Percentiles rank a stretch among this genome's conserved stretches.
Conservation (phyloP, 352 stramenopile genomes). For the Globisporangium cederbergense region DNA sequence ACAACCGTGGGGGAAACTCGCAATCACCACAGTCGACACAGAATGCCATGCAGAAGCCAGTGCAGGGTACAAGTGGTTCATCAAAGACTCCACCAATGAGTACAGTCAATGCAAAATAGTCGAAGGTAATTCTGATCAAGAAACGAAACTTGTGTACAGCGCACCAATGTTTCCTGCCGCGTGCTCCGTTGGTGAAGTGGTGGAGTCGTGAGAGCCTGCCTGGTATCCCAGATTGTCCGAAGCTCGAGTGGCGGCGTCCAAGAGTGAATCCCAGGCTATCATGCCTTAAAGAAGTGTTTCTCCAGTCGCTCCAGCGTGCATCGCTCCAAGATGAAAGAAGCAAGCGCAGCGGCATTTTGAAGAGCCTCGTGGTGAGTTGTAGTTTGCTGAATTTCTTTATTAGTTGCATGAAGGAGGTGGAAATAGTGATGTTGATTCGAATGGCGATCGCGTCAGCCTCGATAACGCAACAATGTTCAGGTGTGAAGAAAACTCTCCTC, state of each 20-base stretch:
- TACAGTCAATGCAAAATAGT: conserved; percentile 87
- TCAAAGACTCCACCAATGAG: conserved; percentile 86
- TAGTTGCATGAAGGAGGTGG: neutral
- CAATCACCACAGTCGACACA: conserved; percentile 51
- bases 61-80: conserved; percentile 58
- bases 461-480: neutral
- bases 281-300: neutral
- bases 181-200: conserved; percentile 11
- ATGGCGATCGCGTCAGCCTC: neutral
- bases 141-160: conserved; percentile 18
- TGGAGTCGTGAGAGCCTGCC: conserved; percentile 11
- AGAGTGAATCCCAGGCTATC: neutral
- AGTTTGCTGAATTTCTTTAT: neutral
- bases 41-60: conserved; percentile 68
- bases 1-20: conserved; percentile 30
- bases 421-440: neutral
- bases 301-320: neutral
- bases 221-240: neutral
- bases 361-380: conserved; percentile 1
- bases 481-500: neutral
- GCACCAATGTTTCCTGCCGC: conserved; percentile 5
- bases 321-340: neutral
- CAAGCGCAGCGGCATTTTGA: neutral
- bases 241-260: neutral
- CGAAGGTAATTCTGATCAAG: conserved; percentile 21